Evolutionary conservation across 78 protist species (phyloP).

Genomic region (Thecamonas trahens): DNA sequence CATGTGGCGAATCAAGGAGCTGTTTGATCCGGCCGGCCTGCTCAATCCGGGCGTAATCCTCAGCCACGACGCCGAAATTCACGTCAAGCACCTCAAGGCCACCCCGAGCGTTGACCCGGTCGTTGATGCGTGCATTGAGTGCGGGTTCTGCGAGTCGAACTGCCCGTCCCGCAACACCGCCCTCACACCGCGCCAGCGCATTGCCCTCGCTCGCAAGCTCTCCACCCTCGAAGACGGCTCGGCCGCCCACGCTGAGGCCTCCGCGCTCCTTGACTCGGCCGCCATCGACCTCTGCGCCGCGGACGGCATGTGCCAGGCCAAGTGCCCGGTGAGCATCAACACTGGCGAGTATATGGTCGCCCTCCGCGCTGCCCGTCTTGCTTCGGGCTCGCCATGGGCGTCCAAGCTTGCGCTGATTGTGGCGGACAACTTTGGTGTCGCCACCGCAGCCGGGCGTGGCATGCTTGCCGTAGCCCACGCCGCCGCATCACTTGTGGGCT

Average conservation of each 20-base stretch:
- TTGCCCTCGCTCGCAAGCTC: slow-evolving; percentile 5
- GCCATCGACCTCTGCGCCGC: no score
- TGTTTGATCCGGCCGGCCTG: slow-evolving; percentile 26
- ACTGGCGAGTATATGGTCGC: no score
- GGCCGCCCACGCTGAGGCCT: not conserved
- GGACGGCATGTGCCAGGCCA: slow-evolving; percentile 44
- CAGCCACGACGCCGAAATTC: slow-evolving; percentile 30
- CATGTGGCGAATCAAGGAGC: slow-evolving; percentile 27
- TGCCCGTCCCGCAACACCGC: slow-evolving; percentile 39
- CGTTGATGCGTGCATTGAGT: slow-evolving; percentile 36
- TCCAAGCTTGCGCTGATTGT: no score
- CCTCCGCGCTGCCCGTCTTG: no score
- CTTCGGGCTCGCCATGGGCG: no score
- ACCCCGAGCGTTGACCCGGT: slow-evolving; percentile 13
- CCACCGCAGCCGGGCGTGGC: no score
- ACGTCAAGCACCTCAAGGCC: slow-evolving; percentile 14
- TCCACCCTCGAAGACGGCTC: slow-evolving; percentile 16
- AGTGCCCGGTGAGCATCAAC: slow-evolving; percentile 57
- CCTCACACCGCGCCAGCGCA: slow-evolving; percentile 44
- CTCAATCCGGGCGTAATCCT: slow-evolving; percentile 45
- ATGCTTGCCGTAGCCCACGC: no score
- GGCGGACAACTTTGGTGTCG: no score
- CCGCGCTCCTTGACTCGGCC: slow-evolving; percentile 2
- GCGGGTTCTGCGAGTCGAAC: slow-evolving; percentile 45
- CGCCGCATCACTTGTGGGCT: no score